Conservation (phyloP, 139 green algal genomes). For the Chloropicon primus region DNA sequence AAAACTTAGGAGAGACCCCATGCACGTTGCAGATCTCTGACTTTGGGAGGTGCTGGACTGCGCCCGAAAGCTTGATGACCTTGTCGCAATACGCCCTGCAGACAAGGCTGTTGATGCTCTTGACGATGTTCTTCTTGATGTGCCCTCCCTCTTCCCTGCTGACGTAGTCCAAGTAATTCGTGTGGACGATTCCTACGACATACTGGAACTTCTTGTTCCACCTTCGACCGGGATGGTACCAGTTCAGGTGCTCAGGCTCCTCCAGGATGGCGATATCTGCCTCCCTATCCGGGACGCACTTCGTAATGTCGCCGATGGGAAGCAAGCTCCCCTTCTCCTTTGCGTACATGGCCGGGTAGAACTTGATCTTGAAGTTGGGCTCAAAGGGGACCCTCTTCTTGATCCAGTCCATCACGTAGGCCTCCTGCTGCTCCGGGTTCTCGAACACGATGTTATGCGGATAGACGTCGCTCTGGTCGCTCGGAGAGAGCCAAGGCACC, state of each 20-base stretch:
- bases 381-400: constrained; percentile 73
- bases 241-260: constrained; percentile 98
- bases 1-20: constrained; percentile 79
- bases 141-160: constrained; percentile 52
- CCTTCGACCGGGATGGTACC: constrained; percentile 90
- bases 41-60: constrained; percentile 82
- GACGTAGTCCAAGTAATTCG: constrained; percentile 99
- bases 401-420: constrained; percentile 81
- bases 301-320: constrained; percentile 89
- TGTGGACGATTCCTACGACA: constrained; percentile 96
- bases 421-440: constrained; percentile 64
- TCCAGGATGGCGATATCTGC: constrained; percentile 95
- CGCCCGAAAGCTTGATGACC: constrained; percentile 87
- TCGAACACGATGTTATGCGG: constrained; percentile 76
- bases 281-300: constrained; percentile 78
- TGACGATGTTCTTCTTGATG: constrained; percentile 52
- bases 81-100: constrained; percentile 3
- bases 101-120: constrained; percentile 51
- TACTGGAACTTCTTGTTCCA: constrained; percentile 98
- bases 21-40: constrained; percentile 87
- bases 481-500: constrained; percentile 75
- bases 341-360: constrained; percentile 79
- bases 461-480: constrained; percentile 85
- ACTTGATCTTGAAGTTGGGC: constrained; percentile 83
- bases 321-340: constrained; percentile 82